Evolutionary conservation across 176 grass and related monocot species (phyloP), one percentile per base, ranked within the genome.

Genomic region (Oryza meyeriana): DNA sequence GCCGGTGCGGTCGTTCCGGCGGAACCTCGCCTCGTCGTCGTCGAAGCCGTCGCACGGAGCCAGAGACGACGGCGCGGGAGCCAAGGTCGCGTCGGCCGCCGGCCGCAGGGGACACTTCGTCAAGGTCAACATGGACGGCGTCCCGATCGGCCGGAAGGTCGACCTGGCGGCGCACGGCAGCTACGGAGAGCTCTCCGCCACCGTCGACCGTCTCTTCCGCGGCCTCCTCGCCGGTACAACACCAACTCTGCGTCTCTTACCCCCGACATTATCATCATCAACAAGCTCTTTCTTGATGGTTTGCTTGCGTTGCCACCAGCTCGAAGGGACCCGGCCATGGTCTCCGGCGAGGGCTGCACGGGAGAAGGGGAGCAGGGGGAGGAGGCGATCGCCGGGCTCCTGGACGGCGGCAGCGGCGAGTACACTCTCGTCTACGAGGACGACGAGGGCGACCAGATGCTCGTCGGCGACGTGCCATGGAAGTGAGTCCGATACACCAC

Each of bases 381-480:
- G 18, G 28, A 85, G 18, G 25, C 31, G n/a, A 47, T 87, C 61
- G 52, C 69, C 0, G 92, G 81, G 16, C 81, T 94, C 52, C 35
- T 98, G 14, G 82, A 93, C 61, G 88, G 50, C 50, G 14, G 90
- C 71, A 87, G 26, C 39, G 92, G 95, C 12, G 88, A 94, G 45
- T 98, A 91, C 75, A 93, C 95, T 11, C 90, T 94, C 26, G 92
- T 94, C 68, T 98, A 94, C 67, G 90, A 94, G 81, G 95, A 98
- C 70, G 78, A 91, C 10, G 95, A 98, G 84, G 95, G 95, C 5
- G 92, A 98, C 45, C 73, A 80, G 84, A 92, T 98, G 88, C 80
- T 98, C 33, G 92, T 94, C 61, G 95, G 95, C 14, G 95, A 98
- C 62, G 92, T 98, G 6, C 95, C 95, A 20, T 98, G 95, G 92